Base-by-base conservation (phyloP, 2,329 filamentous ascomycete species). In the Pestalotiopsis fici region DNA sequence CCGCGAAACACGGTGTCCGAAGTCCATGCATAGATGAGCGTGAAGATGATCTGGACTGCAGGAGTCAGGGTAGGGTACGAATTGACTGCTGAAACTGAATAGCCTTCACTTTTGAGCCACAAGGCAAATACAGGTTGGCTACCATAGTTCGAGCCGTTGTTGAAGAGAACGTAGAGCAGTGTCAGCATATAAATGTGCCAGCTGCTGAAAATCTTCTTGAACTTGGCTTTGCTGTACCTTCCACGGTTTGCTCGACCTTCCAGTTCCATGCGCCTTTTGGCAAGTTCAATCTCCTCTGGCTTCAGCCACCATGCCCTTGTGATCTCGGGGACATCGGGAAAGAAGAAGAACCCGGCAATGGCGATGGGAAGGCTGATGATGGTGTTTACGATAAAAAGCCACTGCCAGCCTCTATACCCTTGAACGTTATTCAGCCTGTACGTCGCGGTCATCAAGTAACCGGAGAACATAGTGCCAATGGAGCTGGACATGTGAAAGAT, bases 141-240 rank as follows among this genome's bases (percentile, higher is more conserved):
- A 21, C 80, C 79, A 9, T 78, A 75, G 2, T 80, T 78, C 2
- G 78, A 80, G 2, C 84, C 87, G 71, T 92, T 91, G 76, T 90
- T 90, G 80, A 91, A 91, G 55, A 86, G 84, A 73, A 91, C 82
- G 74, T 91, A 92, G 1, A 91, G 76, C 0, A 87, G 65, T 0
- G 83, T 83, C 3, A 92, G 78, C 0, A 85, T 70, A 66, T 89
- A 92, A 1, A 92, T 87, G 69, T 90, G 89, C 90, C 90, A 92
- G 5, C 85, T 87, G 0, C 82, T 81, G 66, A 91, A 86, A 21
- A 91, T 91, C 71, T 85, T 87, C 75, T 82, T 83, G 50, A 91
- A 72, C 76, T 89, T 91, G 77, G 74, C 71, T 64, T 74, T 74
- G 0, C 80, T 83, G 67, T 78, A 83, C 0, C 78, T 77, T 0